Percentiles rank a stretch among this genome's conserved stretches.
phyloP scores from a whole-genome alignment of 495 filamentous ascomycete species.

The Podospora pseudopauciseta region DNA sequence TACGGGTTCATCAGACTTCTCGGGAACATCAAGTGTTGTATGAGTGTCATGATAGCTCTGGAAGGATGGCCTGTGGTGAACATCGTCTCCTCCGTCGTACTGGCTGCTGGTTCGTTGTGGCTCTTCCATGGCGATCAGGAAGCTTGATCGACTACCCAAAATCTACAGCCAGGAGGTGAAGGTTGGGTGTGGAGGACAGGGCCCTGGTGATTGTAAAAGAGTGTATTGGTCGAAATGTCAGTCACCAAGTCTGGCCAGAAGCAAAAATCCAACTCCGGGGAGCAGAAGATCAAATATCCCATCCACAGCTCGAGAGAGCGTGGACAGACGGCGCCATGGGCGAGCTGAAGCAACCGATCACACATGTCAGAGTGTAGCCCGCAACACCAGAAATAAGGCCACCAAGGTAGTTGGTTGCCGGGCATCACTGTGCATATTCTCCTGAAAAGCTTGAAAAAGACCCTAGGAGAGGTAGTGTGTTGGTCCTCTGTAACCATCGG shows the following conservation, averaged over 20 bases:
- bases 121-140: not conserved
- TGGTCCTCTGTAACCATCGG: not conserved
- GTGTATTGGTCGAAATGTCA: not conserved
- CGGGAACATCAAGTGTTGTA: not conserved
- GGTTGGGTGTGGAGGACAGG: not conserved
- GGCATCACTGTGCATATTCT: not conserved
- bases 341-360: not conserved
- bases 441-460: not conserved
- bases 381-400: not conserved
- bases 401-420: not conserved
- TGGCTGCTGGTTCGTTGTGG: not conserved
- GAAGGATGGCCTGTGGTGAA: not conserved
- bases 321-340: not conserved
- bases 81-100: not conserved
- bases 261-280: not conserved
- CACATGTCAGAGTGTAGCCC: not conserved
- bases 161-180: not conserved
- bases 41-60: not conserved
- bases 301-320: not conserved
- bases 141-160: not conserved
- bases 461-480: not conserved
- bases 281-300: not conserved
- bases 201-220: not conserved
- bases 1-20: not conserved
- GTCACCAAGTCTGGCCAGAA: not conserved